Conservation (phyloP, 1,284 basidiomycete genomes). For the Cryptococcus jaspeensis region DNA sequence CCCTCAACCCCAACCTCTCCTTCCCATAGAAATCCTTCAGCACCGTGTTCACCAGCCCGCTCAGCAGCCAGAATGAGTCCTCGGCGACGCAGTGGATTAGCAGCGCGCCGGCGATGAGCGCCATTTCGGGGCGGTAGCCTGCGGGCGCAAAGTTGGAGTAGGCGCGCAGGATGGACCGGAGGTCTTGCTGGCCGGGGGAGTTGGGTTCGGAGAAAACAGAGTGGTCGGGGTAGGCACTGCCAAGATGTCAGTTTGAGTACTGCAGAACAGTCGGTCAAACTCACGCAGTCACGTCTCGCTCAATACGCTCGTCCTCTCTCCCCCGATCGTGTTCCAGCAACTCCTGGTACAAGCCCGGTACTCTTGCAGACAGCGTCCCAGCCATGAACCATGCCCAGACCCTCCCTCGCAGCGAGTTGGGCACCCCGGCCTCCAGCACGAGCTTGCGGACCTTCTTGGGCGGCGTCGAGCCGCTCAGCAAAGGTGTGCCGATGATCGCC, state of each 20-base stretch:
- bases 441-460: slow-evolving; percentile 81
- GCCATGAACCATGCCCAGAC: slow-evolving; percentile 77
- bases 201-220: slow-evolving; percentile 35
- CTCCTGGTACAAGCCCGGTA: slow-evolving; percentile 68
- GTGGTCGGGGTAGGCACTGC: slow-evolving; percentile 39
- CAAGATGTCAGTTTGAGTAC: background rate
- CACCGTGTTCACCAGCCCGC: slow-evolving; percentile 71
- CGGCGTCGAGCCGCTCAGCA: slow-evolving; percentile 67
- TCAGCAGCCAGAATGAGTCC: slow-evolving; percentile 78
- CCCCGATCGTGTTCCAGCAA: slow-evolving; percentile 62
- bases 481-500: slow-evolving; percentile 61
- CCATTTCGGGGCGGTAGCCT: slow-evolving; percentile 64
- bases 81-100: slow-evolving; percentile 81
- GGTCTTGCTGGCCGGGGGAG: slow-evolving; percentile 40
- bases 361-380: slow-evolving; percentile 66
- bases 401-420: slow-evolving; percentile 75
- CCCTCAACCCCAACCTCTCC: slow-evolving; percentile 69
- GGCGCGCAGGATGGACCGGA: slow-evolving; percentile 44
- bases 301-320: slow-evolving; percentile 59
- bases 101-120: slow-evolving; percentile 72
- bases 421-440: slow-evolving; percentile 71
- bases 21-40: slow-evolving; percentile 72
- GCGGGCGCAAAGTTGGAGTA: slow-evolving; percentile 58
- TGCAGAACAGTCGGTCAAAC: slow-evolving; percentile 16
- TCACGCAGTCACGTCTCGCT: slow-evolving; percentile 58